Base-by-base conservation (phyloP, 1,139 yeast genomes). In the Blastobotrys raffinosifermentans region DNA sequence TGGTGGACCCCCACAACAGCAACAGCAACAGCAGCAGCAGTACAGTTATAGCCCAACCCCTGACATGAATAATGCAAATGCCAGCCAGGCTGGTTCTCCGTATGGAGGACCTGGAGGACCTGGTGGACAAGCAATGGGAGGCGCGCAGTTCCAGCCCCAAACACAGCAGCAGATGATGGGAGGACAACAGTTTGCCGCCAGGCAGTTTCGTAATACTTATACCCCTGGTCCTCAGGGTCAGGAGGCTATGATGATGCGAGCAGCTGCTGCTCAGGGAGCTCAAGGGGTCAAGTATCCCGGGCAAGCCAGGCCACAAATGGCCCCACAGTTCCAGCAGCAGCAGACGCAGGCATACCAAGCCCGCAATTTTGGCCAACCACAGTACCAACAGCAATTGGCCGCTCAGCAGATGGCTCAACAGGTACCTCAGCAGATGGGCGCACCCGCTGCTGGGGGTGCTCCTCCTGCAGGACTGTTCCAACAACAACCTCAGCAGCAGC, bases 401-500 rank as follows among this genome's bases (percentile, higher is more conserved):
- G 23, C 34, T n/a, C 19, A 26, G 13, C 22, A 8, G n/a, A 15
- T 14, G 18, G 18, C 18, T 27, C 31, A 14, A 15, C 31, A 14
- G 18, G n/a, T 11, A 14, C 31, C 18, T 15, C 18, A 4, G 17
- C 26, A 17, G 5, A 22, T 8, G 4, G 13, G 15, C n/a, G 13
- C 14, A 8, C 23, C 20, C 9, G 18, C 19, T 18, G 25, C 23
- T n/a, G 23, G 23, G 23, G 9, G n/a, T 8, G 8, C 8, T n/a
- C 27, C 27, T 6, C 27, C 27, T 25, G 38, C 29, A 10, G 35
- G 35, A 19, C 35, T 26, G 18, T 44, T 36, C 15, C 42, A 32
- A n/a, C 48, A 37, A 19, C 48, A 38, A 11, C 46, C 37, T 16
- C 50, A 37, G 23, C 44, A 29, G 17, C 35, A 36, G 21, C 45